Evolutionary conservation across 139 green algal species (phyloP), one percentile per base, ranked within the genome.

Genomic region (Pleodorina starrii): DNA sequence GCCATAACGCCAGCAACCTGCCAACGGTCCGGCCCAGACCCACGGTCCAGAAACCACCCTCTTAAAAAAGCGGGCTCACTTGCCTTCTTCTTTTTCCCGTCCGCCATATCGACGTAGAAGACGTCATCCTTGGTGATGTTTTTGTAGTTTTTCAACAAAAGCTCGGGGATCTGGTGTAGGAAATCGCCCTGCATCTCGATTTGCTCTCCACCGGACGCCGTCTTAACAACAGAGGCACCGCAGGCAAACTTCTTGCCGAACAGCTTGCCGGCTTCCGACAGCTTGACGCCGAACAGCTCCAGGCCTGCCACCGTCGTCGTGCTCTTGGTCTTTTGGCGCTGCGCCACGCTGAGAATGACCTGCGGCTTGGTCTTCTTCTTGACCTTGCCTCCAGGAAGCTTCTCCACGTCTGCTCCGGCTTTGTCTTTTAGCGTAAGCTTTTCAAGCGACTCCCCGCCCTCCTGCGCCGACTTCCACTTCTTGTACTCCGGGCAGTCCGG

Each of bases 201-300:
- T 91, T 99, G 96, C 89, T 99, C 97, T 89, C 94, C 94, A 19
- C 94, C 93, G 44, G 93, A 96, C 32, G 97, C 90, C 17, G 93
- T 97, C 92, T 99, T 99, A 14, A 95, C 95, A 1, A 99, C 97
- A 11, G 93, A 96, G 2, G 95, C 95, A 1, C 98, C 98, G 81
- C 96, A 98, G 21, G 98, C 98, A 94, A 99, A 99, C 92, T 99
- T 99, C 89, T 99, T 99, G 78, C 98, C 98, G 87, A 99, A 98
- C 42, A 98, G 85, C 94, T 99, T 99, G 48, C 95, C 90, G 0
- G 97, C 97, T 17, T 99, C 97, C 25, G 90, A 82, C 9, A 99
- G 95, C 92, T 99, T 99, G 9, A 99, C 91, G 21, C 95, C 95
- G 90, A 99, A 99, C 3, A 91, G 83, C 38, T 99, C 97, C 40